Base-by-base conservation (phyloP, 106 monocot genomes). In the Cymbidium sinense region DNA sequence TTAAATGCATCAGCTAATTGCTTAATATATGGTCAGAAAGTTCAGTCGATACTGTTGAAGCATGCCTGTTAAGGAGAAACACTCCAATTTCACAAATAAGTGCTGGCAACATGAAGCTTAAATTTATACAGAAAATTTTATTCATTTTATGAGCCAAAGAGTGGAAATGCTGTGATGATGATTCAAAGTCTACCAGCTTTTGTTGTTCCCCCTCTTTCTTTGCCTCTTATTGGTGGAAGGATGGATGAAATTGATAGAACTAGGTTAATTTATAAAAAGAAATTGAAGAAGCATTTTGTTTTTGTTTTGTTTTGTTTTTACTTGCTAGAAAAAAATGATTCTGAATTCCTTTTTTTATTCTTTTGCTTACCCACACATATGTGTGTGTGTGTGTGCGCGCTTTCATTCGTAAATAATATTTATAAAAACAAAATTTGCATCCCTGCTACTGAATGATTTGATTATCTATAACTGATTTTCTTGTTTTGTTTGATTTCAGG, bases 401-500 rank as follows among this genome's bases (percentile, higher is more conserved):
- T 25, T 64, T 67, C 31, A 31, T 33, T 1, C 61, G 33, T 31
- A 67, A 15, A 67, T 33, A 30, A 2, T 67, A 33, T 15, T 67
- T 30, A 67, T 0, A 15, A 30, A 65, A 27, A 67, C 31, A 29
- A 17, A n/a, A 31, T 67, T 8, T 67, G 31, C 67, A 71, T 21
- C n/a, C 37, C 39, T 29, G 44, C 44, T 44, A 28, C 44, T 74
- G 41, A 17, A 44, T 27, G 0, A 41, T 74, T 25, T 27, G 0
- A 41, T 74, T 25, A 12, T 25, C 11, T 74, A 74, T 47, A 8
- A 36, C 67, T 70, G 25, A 39, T 28, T 79, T 76, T 21, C 36
- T 43, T 36, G 13, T 78, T 70, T 55, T 77, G 41, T 76, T 50
- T 77, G 71, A 50, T 81, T 88, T 39, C 87, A 99, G 98, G 98